Base-by-base conservation (phyloP, 2,329 filamentous ascomycete species). In the Torrubiellomyces zombiae region DNA sequence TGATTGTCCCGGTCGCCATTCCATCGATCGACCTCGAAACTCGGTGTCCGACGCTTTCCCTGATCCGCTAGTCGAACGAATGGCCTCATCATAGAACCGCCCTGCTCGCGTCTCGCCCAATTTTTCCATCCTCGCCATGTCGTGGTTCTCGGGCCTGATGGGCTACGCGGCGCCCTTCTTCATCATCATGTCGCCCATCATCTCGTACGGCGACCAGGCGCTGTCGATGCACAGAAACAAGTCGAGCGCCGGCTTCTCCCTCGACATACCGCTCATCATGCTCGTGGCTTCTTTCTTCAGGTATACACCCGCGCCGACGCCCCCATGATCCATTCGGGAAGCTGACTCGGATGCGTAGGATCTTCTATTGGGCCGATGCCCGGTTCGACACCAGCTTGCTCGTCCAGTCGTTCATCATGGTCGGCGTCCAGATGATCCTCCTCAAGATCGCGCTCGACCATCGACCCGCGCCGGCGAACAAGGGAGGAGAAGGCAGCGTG, bases 241-340 rank as follows among this genome's bases (percentile, higher is more conserved):
- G 45, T 70, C 68, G 21, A 76, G 70, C 36, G 67, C 66, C 9
- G 71, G 72, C 28, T 77, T 77, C 51, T 77, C 72, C 11, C 58
- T 78, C 33, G 73, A 78, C 39, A 77, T 76, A 21, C 73, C 73
- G 16, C 53, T 78, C 29, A 78, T 78, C 32, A 78, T 78, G 73
- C 63, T 78, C 25, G 60, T 76, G 27, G 69, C 73, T 15, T 77
- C 71, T 4, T 52, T 77, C 27, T 51, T 75, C 28, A 69, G 70
- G 67, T 75, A 43, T 23, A 53, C 32, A 18, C 14, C 7, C 20
- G n/a, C n/a, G 7, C 8, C 17, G 19, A 23, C 19, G 24, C 12
- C 8, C 4, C 21, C 26, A 11, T 14, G 6, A 18, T 9, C 12
- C 14, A n/a, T 9, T n/a, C n/a, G 16, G 24, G 5, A 17, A 10